Percentiles rank a stretch among this genome's conserved stretches.
Conservation (phyloP, 257 asterid species). For the Nicotiana attenuata region DNA sequence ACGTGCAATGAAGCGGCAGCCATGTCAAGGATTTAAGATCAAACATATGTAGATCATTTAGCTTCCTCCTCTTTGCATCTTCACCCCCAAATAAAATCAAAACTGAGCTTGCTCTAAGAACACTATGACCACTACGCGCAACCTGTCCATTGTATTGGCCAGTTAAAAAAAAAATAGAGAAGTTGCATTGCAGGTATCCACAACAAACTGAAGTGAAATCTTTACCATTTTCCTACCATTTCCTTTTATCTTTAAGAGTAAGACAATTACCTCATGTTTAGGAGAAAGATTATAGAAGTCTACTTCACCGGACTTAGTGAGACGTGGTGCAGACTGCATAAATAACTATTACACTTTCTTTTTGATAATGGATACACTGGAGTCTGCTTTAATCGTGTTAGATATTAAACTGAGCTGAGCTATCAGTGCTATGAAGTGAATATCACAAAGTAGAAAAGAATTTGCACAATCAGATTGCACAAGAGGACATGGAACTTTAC, state of each 20-base stretch:
- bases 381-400: background rate
- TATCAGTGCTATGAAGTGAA: background rate
- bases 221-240: background rate
- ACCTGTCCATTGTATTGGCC: constrained; percentile 39
- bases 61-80: constrained; percentile 71
- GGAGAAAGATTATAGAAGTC: background rate
- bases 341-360: background rate
- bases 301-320: background rate
- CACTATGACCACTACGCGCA: constrained; percentile 95
- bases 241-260: background rate
- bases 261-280: background rate
- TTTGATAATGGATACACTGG: background rate
- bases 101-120: constrained; percentile 77
- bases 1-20: constrained; percentile 99
- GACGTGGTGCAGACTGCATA: background rate
- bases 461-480: background rate
- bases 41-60: constrained; percentile 94
- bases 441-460: background rate
- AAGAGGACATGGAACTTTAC: constrained; percentile 36
- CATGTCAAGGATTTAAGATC: constrained; percentile 91
- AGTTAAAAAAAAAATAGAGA: background rate
- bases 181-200: background rate
- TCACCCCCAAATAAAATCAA: constrained; percentile 95
- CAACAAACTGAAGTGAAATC: constrained; percentile 1
- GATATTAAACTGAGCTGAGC: background rate